phyloP scores from a whole-genome alignment of 805 yeast species.

The Kluyveromyces starmeri region DNA sequence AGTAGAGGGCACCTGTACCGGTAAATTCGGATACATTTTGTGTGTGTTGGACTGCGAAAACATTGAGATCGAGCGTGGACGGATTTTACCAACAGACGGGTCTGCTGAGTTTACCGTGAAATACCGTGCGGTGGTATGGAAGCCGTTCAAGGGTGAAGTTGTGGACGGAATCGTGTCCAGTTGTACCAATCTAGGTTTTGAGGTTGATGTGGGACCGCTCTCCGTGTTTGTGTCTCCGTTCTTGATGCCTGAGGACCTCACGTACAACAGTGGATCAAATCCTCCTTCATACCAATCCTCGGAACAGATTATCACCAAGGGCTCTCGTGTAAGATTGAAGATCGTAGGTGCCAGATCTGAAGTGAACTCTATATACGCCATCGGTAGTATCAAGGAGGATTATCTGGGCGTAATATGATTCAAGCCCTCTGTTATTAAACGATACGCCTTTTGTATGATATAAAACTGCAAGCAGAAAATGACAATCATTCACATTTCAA shows the following conservation, averaged over 20 bases:
- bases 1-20: conserved; percentile 98
- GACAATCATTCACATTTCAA: no score
- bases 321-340: conserved; percentile 86
- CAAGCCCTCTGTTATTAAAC: no score
- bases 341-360: conserved; percentile 96
- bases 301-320: conserved; percentile 91
- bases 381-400: conserved; percentile 97
- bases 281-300: conserved; percentile 98
- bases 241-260: conserved; percentile 88
- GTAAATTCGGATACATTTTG: conserved; percentile 95
- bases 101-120: conserved; percentile 95
- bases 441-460: no score
- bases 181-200: conserved; percentile 91
- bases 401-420: conserved; percentile 68
- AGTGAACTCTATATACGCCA: conserved; percentile 94
- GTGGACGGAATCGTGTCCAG: conserved; percentile 94
- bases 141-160: conserved; percentile 97
- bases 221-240: conserved; percentile 92
- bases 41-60: conserved; percentile 93
- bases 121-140: conserved; percentile 95
- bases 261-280: conserved; percentile 87
- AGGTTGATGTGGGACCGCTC: conserved; percentile 96
- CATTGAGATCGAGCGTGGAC: conserved; percentile 91
- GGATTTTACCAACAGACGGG: conserved; percentile 84
- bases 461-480: no score